A percentile compares a stretch with the other conserved stretches of the same genome.
These are phyloP conservation scores for Penicillium arizonense DNA, from an alignment of 495 filamentous ascomycete genomes.

Conservation along the genomic window DNA sequence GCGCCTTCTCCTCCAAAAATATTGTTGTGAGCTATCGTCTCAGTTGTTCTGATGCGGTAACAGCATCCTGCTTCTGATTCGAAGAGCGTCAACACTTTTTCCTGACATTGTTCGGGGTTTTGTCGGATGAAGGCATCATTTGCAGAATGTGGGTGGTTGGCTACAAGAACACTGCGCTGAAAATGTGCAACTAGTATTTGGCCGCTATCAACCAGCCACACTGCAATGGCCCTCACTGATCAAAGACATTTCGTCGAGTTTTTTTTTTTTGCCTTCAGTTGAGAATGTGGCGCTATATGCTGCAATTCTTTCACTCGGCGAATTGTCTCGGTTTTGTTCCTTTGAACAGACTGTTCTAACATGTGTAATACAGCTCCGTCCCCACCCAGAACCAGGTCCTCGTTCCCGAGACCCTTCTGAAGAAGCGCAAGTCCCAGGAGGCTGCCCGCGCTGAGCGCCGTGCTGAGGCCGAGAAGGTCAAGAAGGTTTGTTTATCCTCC, in stretches of 20 bases:
- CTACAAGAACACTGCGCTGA: constrained; percentile 28
- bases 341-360: constrained; percentile 72
- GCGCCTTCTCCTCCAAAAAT: constrained; percentile 76
- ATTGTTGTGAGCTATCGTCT: constrained; percentile 62
- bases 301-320: constrained; percentile 88
- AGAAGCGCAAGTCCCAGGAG: constrained; percentile 99
- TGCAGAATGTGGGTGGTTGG: constrained; percentile 14
- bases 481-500: constrained; percentile 67
- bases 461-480: constrained; percentile 78
- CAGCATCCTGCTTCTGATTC: constrained; percentile 15
- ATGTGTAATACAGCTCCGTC: constrained; percentile 64
- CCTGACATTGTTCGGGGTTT: constrained; percentile 72
- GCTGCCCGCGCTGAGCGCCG: constrained; percentile 87
- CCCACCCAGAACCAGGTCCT: constrained; percentile 90
- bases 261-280: constrained; percentile 54
- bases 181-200: constrained; percentile 33
- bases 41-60: constrained; percentile 21
- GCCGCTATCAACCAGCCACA: background rate
- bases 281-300: constrained; percentile 88
- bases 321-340: constrained; percentile 60
- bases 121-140: constrained; percentile 66
- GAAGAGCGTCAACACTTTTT: constrained; percentile 50
- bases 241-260: constrained; percentile 80
- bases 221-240: constrained; percentile 61
- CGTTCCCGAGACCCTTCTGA: constrained; percentile 96